Evolutionary conservation across 805 yeast genomes (phyloP), one percentile per base, ranked within the genome.

Genomic region (Monosporozyma unispora): DNA sequence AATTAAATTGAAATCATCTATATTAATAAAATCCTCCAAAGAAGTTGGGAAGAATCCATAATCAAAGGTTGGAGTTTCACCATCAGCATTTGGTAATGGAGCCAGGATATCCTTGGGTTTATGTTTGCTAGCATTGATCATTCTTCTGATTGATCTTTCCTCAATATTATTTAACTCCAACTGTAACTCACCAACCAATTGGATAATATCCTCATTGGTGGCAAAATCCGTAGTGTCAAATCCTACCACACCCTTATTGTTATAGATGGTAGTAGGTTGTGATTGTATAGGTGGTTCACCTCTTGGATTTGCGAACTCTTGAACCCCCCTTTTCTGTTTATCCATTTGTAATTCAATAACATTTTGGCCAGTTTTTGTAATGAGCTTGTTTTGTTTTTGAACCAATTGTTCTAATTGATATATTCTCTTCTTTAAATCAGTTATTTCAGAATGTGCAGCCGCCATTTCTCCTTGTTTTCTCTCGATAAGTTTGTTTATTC

Each of bases 131-230:
- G 85, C 71, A 62, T 89, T 89, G 54, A 78, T 76, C 3, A 81
- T 70, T 64, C 98, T 75, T 54, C 85, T 75, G 42, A 86, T 76
- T 16, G 84, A 77, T 56, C 95, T 76, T 56, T 86, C 87, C 61
- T 90, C 98, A 31, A 85, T 63, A 22, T 76, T 71, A 48, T 86
- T 90, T 59, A 90, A 73, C 67, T 90, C 97, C 8, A 87, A 86
- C 67, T 90, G 97, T 49, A 90, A 70, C 65, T 90, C 98, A 10
- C 87, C 87, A 12, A 89, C 97, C 44, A 90, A 72, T 61, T 87
- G 91, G 3, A 85, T 85, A 11, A 90, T 69, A 61, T 91, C 98
- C 50, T 86, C 95, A 56, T 87, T 84, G 3, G 91, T 80, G 35
- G 82, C 87, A 54, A 75, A 82, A 54, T 83, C 87, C 3, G 75